phyloP scores from a whole-genome alignment of 495 filamentous ascomycete genomes.

The Rostrohypoxylon terebratum region DNA sequence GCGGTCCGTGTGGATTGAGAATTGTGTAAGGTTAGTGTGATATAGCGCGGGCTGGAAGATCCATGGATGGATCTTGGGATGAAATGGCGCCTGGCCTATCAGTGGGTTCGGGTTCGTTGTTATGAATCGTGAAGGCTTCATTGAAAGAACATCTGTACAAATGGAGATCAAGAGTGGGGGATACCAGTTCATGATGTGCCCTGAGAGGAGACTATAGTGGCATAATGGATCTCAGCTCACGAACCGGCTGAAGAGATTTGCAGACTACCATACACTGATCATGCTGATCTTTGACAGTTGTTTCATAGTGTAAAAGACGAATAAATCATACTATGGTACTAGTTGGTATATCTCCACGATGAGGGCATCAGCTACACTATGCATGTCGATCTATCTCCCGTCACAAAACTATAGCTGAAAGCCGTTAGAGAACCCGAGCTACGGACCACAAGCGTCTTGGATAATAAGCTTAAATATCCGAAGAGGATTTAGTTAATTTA shows the following conservation, averaged over 20 bases:
- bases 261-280: too few relatives aligned
- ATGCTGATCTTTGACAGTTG: neutral
- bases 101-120: slow-evolving; percentile 1
- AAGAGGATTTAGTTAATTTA: neutral
- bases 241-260: neutral
- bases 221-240: neutral
- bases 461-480: neutral
- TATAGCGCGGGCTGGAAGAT: neutral
- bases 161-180: neutral
- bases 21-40: neutral
- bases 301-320: neutral
- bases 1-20: neutral
- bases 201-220: neutral
- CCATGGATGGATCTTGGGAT: neutral
- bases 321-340: too few relatives aligned
- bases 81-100: neutral
- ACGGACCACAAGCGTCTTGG: neutral
- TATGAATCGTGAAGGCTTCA: neutral
- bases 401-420: neutral
- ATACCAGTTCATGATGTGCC: neutral
- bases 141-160: neutral
- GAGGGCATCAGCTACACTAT: neutral
- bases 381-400: neutral
- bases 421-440: neutral
- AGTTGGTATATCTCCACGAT: neutral